Conservation (phyloP, 2,329 filamentous ascomycete species). For the Bertia moriformis region DNA sequence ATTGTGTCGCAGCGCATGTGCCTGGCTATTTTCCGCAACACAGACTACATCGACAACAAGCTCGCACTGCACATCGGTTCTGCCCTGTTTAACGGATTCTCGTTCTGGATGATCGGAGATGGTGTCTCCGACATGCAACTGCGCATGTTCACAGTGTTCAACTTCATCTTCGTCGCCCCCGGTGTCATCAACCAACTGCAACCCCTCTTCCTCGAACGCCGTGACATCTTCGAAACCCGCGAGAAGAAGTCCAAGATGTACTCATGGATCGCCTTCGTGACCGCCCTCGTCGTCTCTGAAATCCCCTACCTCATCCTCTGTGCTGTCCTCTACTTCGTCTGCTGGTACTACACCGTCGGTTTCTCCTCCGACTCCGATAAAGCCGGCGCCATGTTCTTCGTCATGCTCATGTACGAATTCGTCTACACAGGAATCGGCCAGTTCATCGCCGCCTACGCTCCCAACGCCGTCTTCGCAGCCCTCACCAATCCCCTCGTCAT, state of each 20-base stretch:
- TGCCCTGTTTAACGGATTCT: conserved; percentile 45
- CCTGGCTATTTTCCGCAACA: conserved; percentile 49
- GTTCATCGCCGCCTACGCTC: conserved; percentile 46
- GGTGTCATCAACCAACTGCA: conserved; percentile 43
- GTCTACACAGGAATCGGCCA: conserved; percentile 47
- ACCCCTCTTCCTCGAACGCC: conserved; percentile 38
- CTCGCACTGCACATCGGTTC: conserved; percentile 36
- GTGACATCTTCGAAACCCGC: conserved; percentile 40
- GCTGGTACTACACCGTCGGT: conserved; percentile 45
- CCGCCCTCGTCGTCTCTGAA: conserved; percentile 31
- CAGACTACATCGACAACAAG: conserved; percentile 53
- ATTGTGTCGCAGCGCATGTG: conserved; percentile 51
- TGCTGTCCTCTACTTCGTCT: conserved; percentile 30
- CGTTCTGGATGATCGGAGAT: conserved; percentile 43
- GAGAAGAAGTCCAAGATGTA: conserved; percentile 50
- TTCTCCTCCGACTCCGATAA: conserved; percentile 25
- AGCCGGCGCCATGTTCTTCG: conserved; percentile 35
- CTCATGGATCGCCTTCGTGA: conserved; percentile 42
- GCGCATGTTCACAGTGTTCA: conserved; percentile 43
- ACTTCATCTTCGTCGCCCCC: conserved; percentile 47
- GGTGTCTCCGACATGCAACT: conserved; percentile 34
- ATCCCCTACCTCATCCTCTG: conserved; percentile 28
- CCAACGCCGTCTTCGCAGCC: conserved; percentile 42
- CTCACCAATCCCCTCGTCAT: conserved; percentile 41
- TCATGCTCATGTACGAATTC: conserved; percentile 45